Conservation (phyloP, 2,329 filamentous ascomycete genomes). For the Aquanectria penicillioides region DNA sequence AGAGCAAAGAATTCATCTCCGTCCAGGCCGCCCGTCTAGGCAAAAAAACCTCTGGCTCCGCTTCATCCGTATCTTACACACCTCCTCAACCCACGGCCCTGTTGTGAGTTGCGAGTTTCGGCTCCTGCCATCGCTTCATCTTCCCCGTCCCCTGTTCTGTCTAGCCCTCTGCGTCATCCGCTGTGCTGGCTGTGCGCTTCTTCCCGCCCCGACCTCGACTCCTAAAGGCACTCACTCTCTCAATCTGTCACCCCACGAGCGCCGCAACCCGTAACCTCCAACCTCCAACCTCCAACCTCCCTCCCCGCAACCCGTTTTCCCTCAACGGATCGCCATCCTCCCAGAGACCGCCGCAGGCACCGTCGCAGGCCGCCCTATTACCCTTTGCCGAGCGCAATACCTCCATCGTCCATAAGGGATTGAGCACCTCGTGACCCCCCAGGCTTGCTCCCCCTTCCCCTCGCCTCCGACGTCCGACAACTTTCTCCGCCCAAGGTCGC, state of each 20-base stretch:
- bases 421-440: conserved; percentile 34
- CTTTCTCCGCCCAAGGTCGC: conserved; percentile 23
- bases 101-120: conserved; percentile 23
- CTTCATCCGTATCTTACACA: conserved; percentile 3
- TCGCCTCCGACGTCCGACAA: conserved; percentile 30
- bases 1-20: conserved; percentile 14
- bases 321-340: conserved; percentile 22
- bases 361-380: conserved; percentile 5
- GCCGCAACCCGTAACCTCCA: conserved; percentile 31
- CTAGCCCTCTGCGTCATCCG: conserved; percentile 13
- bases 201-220: conserved; percentile 31
- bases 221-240: conserved; percentile 11
- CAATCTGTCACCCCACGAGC: conserved; percentile 33
- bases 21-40: conserved; percentile 15
- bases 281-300: conserved; percentile 30
- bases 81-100: not conserved
- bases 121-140: not conserved
- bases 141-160: not conserved
- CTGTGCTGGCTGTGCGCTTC: conserved; percentile 33
- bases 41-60: conserved; percentile 12
- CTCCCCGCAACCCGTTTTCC: conserved; percentile 28
- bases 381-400: conserved; percentile 27
- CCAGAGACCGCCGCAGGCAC: conserved; percentile 17
- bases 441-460: conserved; percentile 37
- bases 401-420: conserved; percentile 22